These are phyloP conservation scores for Colletotrichum tamarilloi DNA, from an alignment of 2,329 filamentous ascomycete genomes.

Conservation along the genomic window DNA sequence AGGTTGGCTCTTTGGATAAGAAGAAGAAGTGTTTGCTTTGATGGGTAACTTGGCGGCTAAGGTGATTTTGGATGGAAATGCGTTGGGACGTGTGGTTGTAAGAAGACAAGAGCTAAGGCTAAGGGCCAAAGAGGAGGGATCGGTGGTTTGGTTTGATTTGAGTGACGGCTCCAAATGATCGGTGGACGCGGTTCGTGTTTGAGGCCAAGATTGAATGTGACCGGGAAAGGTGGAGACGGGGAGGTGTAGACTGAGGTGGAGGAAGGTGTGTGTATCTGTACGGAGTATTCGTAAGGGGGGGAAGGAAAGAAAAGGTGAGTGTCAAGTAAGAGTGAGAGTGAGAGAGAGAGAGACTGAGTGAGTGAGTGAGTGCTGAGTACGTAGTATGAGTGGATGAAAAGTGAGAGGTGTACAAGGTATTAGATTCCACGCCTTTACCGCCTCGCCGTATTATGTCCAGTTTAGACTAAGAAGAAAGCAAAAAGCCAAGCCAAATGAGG, in stretches of 20 bases:
- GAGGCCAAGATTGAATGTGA: conserved; percentile 31
- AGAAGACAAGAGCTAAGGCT: conserved; percentile 19
- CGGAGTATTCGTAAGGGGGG: not conserved
- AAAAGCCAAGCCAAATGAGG: conserved; percentile 2
- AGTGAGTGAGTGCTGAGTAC: not conserved
- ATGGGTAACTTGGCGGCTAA: not conserved
- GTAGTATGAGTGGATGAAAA: not conserved
- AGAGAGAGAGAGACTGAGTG: too few relatives aligned
- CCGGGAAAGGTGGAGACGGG: conserved; percentile 20
- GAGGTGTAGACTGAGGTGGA: not conserved
- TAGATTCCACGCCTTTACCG: conserved; percentile 1
- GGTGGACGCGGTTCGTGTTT: conserved; percentile 33
- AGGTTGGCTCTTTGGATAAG: not conserved
- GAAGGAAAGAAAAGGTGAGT: not conserved
- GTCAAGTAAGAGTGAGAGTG: not conserved
- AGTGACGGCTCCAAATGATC: conserved; percentile 1
- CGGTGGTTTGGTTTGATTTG: not conserved
- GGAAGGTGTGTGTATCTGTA: not conserved
- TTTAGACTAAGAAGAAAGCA: not conserved
- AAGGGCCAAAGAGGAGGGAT: not conserved
- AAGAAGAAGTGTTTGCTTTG: not conserved
- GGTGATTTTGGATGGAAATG: conserved; percentile 9
- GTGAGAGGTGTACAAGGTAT: not conserved
- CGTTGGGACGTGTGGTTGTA: conserved; percentile 19
- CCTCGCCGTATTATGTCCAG: conserved; percentile 11